phyloP scores from a whole-genome alignment of 2,329 filamentous ascomycete species.

The Alternaria conjuncta region DNA sequence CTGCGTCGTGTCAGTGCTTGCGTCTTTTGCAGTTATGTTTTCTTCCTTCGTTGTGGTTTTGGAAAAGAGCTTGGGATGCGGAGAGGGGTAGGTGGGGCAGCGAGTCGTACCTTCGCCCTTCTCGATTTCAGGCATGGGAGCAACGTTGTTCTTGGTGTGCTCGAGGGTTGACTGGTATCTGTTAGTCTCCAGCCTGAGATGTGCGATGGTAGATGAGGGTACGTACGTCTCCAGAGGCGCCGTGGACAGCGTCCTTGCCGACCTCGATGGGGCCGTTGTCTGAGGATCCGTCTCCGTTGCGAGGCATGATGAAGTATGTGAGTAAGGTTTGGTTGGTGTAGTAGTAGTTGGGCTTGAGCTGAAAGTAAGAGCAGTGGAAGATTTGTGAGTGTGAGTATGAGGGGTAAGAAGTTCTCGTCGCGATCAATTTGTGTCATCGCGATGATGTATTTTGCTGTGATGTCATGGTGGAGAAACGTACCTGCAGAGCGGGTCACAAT shows the following conservation, averaged over 20 bases:
- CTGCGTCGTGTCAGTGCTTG: constrained; percentile 11
- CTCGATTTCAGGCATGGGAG: constrained; percentile 47
- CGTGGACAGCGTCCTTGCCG: constrained; percentile 44
- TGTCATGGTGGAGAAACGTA: constrained; percentile 15
- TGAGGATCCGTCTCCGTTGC: constrained; percentile 49
- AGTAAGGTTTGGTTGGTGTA: background rate
- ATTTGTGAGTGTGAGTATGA: background rate
- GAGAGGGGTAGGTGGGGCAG: background rate
- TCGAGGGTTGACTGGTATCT: constrained; percentile 35
- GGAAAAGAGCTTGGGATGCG: background rate
- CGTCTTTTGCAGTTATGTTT: background rate
- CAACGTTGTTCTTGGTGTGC: constrained; percentile 49
- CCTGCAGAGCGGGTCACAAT: background rate
- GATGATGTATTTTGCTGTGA: constrained; percentile 10
- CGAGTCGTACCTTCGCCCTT: constrained; percentile 45
- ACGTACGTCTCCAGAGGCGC: constrained; percentile 43
- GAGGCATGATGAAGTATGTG: constrained; percentile 44
- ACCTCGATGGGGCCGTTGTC: constrained; percentile 50
- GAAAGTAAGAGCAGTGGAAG: background rate
- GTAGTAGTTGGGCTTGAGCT: background rate
- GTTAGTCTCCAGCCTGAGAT: background rate
- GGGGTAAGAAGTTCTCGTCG: background rate
- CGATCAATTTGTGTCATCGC: background rate
- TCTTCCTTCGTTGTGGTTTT: constrained; percentile 3
- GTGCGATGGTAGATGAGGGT: background rate